Conservation (phyloP, 257 asterid species). For the Voacanga thouarsii region DNA sequence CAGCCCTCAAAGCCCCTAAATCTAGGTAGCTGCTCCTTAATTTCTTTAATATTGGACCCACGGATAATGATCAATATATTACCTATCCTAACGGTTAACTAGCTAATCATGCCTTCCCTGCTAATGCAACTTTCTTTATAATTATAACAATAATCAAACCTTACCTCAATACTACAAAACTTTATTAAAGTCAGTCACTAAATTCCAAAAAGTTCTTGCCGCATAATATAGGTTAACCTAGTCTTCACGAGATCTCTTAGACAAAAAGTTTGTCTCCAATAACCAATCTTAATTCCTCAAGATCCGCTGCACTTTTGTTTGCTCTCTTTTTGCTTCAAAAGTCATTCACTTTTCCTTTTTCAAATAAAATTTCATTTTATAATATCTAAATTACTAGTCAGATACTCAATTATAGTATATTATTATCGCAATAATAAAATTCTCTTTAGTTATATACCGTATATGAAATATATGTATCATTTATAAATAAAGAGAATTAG, state of each 20-base stretch:
- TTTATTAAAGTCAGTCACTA: neutral
- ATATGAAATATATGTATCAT: no score
- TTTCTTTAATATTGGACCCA: neutral
- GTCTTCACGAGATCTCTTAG: slow-evolving; percentile 5
- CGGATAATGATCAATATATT: neutral
- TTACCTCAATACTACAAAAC: neutral
- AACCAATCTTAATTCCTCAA: neutral
- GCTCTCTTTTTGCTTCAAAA: neutral
- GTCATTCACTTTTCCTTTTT: no score
- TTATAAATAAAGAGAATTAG: no score
- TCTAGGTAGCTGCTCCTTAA: neutral
- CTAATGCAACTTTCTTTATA: neutral
- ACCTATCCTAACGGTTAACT: neutral
- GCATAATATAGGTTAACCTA: neutral
- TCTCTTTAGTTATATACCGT: no score
- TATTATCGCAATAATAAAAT: no score
- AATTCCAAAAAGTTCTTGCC: neutral
- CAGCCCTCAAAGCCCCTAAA: neutral
- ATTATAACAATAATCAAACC: neutral
- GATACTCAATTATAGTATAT: no score
- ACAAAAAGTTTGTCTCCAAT: neutral
- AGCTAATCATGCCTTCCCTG: slow-evolving; percentile 1
- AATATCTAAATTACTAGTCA: no score
- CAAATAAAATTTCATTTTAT: no score
- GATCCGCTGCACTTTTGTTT: neutral